Percentiles rank a stretch among this genome's conserved stretches.
Conservation (phyloP, 2,329 filamentous ascomycete genomes). For the Fusarium chuoi region DNA sequence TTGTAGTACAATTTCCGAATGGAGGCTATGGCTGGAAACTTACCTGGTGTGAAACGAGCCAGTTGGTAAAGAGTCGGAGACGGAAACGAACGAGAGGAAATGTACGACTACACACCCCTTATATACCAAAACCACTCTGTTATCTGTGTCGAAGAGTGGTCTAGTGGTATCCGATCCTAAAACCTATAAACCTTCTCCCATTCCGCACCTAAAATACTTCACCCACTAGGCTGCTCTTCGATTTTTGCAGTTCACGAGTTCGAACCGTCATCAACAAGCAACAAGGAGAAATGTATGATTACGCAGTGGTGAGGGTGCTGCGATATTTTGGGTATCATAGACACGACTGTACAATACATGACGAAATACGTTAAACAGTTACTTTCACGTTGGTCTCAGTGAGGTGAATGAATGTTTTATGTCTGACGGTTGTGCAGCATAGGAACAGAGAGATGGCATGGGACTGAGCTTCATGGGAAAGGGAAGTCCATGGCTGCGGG, state of each 20-base stretch:
- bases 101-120: slow-evolving; percentile 28
- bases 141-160: background rate
- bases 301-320: slow-evolving; percentile 3
- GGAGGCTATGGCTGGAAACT: slow-evolving; percentile 83
- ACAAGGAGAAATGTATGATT: slow-evolving; percentile 34
- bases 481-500: too few species aligned
- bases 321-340: slow-evolving; percentile 9
- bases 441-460: background rate
- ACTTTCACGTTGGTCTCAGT: background rate
- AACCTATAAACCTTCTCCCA: background rate
- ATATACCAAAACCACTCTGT: background rate
- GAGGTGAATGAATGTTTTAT: background rate
- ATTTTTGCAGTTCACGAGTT: background rate
- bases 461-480: background rate
- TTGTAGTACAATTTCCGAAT: slow-evolving; percentile 89
- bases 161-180: background rate
- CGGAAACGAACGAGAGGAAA: background rate
- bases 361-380: slow-evolving; percentile 3
- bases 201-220: background rate
- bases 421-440: background rate
- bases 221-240: background rate
- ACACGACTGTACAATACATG: slow-evolving; percentile 43
- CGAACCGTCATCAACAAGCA: background rate
- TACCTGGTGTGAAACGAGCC: slow-evolving; percentile 95
- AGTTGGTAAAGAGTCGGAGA: slow-evolving; percentile 77